Conservation (phyloP, 164 flowering plant species). For the Vitis labrusca region DNA sequence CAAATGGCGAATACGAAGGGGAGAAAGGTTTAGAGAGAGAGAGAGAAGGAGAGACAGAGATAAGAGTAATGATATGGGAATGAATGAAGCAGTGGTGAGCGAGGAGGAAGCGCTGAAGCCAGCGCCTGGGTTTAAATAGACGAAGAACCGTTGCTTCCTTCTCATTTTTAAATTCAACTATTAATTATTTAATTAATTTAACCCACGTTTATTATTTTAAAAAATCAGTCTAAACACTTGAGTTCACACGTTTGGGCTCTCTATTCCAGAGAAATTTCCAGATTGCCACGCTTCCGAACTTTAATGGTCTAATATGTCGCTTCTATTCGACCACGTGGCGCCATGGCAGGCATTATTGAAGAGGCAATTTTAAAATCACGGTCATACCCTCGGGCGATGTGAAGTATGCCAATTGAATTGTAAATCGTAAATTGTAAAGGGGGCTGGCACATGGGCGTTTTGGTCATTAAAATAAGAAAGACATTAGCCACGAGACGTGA, state of each 20-base stretch:
- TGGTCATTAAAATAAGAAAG: too few relatives aligned
- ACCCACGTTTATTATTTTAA: not conserved
- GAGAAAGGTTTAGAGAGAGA: not conserved
- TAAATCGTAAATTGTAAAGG: too few relatives aligned
- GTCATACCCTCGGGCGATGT: too few relatives aligned
- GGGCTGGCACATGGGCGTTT: too few relatives aligned
- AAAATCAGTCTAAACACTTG: not conserved
- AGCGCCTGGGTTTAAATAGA: conserved; percentile 28
- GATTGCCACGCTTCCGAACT: not conserved
- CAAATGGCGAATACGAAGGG: not conserved
- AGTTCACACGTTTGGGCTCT: not conserved
- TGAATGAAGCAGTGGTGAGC: conserved; percentile 12
- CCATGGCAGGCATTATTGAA: too few relatives aligned
- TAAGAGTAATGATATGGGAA: not conserved
- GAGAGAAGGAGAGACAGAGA: not conserved
- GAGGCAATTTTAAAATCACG: too few relatives aligned
- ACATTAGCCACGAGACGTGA: too few relatives aligned
- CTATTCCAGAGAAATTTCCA: not conserved
- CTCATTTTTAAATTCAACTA: not conserved
- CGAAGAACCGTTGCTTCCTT: conserved; percentile 9
- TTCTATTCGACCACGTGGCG: too few relatives aligned
- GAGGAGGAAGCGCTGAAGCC: conserved; percentile 13
- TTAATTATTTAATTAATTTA: not conserved
- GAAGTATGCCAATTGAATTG: too few relatives aligned
- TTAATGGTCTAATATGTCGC: too few relatives aligned